Base-by-base conservation (phyloP, 2,329 filamentous ascomycete species). In the Cytospora leucostoma region DNA sequence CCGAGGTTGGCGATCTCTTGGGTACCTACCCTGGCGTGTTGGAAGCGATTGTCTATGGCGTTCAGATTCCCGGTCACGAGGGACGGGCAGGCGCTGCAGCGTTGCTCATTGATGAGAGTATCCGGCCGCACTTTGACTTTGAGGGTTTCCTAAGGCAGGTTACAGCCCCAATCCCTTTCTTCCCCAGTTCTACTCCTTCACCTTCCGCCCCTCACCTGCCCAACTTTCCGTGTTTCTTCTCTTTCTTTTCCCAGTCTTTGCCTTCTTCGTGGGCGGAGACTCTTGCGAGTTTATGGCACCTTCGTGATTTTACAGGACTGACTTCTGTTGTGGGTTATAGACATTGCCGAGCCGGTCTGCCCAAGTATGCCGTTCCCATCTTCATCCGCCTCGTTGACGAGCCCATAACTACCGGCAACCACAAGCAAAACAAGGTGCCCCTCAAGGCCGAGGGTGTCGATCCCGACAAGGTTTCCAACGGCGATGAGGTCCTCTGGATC, bases 361-460 rank as follows among this genome's bases (percentile, higher is more conserved):
- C 91, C 0, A 83, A 82, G 66, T 93, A 93, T 70, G 91, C 90
- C 0, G 88, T 93, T 1, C 91, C 91, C 0, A 75, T 92, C 2
- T 93, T 93, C 76, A 70, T 93, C 50, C 80, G 90, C 0, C 74
- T 91, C 19, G 81, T 90, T 27, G 76, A 81, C 50, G 78, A 78
- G 40, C 80, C 82, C 62, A 84, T 81, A 33, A 84, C 88, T 7
- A 89, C 86, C 69, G 87, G 90, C 71, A 93, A 92, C 69, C 89
- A 92, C 73, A 93, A 93, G 76, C 90, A 92, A 75, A 91, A 92
- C 71, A 93, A 93, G 73, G 83, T 88, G 1, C 87, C 87, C 0
- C 76, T 92, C 53, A 81, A 88, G 69, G 83, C 84, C 53, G 87
- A 90, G 67, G 89, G 88, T 0, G 82, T 90, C 15, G 83, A 91